Evolutionary conservation across 2,329 filamentous ascomycete genomes (phyloP).

Genomic region (Aspergillus sp.): DNA sequence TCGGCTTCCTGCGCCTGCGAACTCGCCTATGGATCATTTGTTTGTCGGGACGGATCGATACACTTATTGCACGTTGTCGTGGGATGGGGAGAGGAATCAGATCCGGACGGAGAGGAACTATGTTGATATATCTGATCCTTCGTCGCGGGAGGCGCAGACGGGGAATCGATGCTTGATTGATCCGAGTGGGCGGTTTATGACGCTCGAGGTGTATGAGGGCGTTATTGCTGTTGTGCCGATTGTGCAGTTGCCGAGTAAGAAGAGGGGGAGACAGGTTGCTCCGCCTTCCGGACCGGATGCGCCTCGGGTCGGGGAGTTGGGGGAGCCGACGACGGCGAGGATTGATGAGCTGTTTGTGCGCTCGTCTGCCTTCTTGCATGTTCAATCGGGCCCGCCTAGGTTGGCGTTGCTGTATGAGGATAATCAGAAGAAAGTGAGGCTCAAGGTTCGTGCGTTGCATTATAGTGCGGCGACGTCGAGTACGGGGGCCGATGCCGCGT

Average conservation of each 20-base stretch:
- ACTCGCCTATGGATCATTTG: slow-evolving; percentile 76
- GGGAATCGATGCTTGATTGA: slow-evolving; percentile 83
- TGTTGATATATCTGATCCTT: slow-evolving; percentile 62
- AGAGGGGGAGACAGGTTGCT: slow-evolving; percentile 31
- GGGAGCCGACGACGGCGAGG: slow-evolving; percentile 61
- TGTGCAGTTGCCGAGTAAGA: slow-evolving; percentile 56
- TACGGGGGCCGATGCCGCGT: slow-evolving; percentile 54
- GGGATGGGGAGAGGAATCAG: slow-evolving; percentile 64
- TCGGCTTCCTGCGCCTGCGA: slow-evolving; percentile 57
- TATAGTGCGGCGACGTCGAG: slow-evolving; percentile 50
- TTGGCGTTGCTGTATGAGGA: slow-evolving; percentile 68
- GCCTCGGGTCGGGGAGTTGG: slow-evolving; percentile 56
- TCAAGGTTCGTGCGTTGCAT: slow-evolving; percentile 58
- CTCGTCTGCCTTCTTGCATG: slow-evolving; percentile 66
- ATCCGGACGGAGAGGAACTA: slow-evolving; percentile 60
- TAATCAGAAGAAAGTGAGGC: slow-evolving; percentile 55
- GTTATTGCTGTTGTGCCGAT: slow-evolving; percentile 66
- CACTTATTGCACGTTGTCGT: slow-evolving; percentile 86
- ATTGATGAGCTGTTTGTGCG: slow-evolving; percentile 68
- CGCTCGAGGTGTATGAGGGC: slow-evolving; percentile 68
- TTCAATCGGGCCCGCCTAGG: slow-evolving; percentile 55
- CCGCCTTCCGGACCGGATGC: slow-evolving; percentile 27
- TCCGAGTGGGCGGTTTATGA: slow-evolving; percentile 69
- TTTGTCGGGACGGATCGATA: slow-evolving; percentile 90
- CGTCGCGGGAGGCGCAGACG: slow-evolving; percentile 73